Evolutionary conservation across 2,329 filamentous ascomycete species (phyloP), one percentile per base, ranked within the genome.

Genomic region (Beauveria asiatica): DNA sequence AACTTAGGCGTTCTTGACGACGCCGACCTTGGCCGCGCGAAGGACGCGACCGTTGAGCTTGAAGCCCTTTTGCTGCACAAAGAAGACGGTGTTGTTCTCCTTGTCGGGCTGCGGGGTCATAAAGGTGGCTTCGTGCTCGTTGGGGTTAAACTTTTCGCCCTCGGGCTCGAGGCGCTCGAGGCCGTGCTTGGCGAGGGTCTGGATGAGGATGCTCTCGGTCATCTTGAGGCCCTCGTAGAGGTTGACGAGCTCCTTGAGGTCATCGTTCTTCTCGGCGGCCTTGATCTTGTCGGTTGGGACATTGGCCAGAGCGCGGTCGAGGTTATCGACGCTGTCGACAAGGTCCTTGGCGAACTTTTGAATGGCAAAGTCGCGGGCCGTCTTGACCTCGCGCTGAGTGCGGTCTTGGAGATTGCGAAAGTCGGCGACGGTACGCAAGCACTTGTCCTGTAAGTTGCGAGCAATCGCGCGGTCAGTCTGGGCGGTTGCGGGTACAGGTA

Each of bases 381-480:
- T 77, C 75, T 94, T 90, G 73, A 95, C 87, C 67, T 99, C 94
- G 71, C 94, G 91, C 74, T 87, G 84, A 48, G 91, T 96, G 71
- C 94, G 90, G 71, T 97, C 91, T 79, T 97, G 93, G 56, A 99
- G 89, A 78, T 97, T 99, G 73, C 91, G 91, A 84, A 95, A 97
- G 70, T 99, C 94, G 76, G 94, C 94, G 65, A 97, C 86, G 59
- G 89, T 89, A 73, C 94, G 93, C 64, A 97, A 84, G 76, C 92
- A 95, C 80, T 92, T 94, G 78, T 97, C 94, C 94, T 97, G 62
- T 52, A 45, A 23, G 27, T 19, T 17, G n/a, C n/a, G 33, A 19
- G 33, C 33, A 6, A 37, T 6, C 19, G 17, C 37, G 51, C 50
- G 25, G 27, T 37, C 45, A 51, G 51, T 53, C 42, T 13, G 37